These are phyloP conservation scores for Suillus americanus DNA, from an alignment of 768 basidiomycete genomes.

Conservation along the genomic window DNA sequence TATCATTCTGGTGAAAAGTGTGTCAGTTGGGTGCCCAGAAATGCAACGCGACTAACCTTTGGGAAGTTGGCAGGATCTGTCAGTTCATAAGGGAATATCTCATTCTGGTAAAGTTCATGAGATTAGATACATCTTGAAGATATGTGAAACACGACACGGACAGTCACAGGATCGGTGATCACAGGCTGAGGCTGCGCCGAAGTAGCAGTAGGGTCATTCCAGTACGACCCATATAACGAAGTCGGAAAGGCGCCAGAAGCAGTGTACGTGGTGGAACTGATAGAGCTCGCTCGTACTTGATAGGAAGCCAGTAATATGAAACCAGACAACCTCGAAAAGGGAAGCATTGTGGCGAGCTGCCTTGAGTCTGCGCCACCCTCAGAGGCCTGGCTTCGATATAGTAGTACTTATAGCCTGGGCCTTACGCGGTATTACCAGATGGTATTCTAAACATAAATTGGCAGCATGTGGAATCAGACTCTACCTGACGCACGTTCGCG, in stretches of 20 bases:
- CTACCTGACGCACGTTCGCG: constrained; percentile 4
- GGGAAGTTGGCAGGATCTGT: constrained; percentile 66
- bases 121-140: not conserved
- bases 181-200: constrained; percentile 70
- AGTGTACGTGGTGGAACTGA: constrained; percentile 42
- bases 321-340: constrained; percentile 11
- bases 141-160: constrained; percentile 27
- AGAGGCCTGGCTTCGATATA: not conserved
- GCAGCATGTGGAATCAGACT: not conserved
- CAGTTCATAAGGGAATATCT: constrained; percentile 54
- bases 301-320: constrained; percentile 14
- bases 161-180: constrained; percentile 66
- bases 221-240: constrained; percentile 57
- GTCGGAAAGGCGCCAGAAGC: constrained; percentile 65
- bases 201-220: constrained; percentile 68
- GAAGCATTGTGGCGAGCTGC: constrained; percentile 14
- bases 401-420: not conserved
- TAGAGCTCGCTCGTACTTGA: constrained; percentile 10
- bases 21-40: too few species aligned
- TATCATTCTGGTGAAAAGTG: constrained; percentile 36
- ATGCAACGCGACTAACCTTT: constrained; percentile 23
- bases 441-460: not conserved
- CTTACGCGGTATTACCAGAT: not conserved
- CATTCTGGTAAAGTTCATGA: constrained; percentile 37
- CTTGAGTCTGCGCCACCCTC: not conserved